These are phyloP conservation scores for Thalia dealbata DNA, from an alignment of 176 grass and related monocot species.

Conservation along the genomic window DNA sequence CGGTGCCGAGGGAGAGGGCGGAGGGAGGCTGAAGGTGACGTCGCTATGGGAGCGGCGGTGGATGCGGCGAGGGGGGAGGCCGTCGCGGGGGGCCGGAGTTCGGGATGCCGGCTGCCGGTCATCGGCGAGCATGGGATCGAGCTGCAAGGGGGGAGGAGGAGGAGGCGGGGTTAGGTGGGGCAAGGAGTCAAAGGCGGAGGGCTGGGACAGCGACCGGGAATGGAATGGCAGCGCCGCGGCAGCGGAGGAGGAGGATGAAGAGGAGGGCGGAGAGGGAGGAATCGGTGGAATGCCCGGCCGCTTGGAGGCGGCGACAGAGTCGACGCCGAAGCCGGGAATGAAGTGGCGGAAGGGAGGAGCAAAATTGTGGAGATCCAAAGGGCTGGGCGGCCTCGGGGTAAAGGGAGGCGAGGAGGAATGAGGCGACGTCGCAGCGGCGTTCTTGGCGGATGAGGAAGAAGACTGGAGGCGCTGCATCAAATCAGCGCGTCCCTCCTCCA, in stretches of 20 bases:
- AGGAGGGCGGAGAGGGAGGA: not conserved
- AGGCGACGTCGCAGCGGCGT: not conserved
- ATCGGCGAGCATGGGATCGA: not conserved
- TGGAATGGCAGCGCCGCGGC: not conserved
- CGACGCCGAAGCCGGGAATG: not conserved
- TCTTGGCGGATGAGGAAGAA: not conserved
- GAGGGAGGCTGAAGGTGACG: slow-evolving; percentile 6
- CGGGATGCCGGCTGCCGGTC: not conserved
- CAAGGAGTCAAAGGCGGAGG: slow-evolving; percentile 5
- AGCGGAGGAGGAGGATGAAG: not conserved
- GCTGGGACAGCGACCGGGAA: slow-evolving; percentile 4
- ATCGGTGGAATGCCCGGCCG: slow-evolving; percentile 11
- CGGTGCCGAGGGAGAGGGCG: not conserved
- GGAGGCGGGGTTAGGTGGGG: not conserved
- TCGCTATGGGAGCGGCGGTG: slow-evolving; percentile 12
- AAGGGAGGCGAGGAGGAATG: not conserved
- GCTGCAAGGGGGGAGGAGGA: not conserved
- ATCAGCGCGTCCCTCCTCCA: not conserved
- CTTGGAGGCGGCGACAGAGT: not conserved
- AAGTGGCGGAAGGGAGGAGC: not conserved
- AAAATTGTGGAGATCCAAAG: slow-evolving; percentile 10
- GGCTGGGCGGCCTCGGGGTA: not conserved
- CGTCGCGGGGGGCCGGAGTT: not conserved
- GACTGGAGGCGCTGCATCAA: not conserved
- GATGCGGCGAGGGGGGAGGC: slow-evolving; percentile 2